phyloP scores from a whole-genome alignment of 768 basidiomycete species.

The Boletales sp. region DNA sequence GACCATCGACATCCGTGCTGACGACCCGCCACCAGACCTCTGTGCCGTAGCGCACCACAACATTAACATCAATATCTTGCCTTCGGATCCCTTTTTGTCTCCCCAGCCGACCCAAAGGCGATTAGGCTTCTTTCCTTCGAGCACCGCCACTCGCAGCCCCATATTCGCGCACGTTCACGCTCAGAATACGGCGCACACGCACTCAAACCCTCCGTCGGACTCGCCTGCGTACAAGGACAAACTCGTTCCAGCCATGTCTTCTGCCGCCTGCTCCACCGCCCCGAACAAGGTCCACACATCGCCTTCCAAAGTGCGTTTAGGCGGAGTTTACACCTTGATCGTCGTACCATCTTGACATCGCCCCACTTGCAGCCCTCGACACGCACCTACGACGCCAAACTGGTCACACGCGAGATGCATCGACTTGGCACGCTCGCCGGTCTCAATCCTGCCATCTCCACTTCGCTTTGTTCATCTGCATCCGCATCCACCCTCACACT shows the following conservation, averaged over 20 bases:
- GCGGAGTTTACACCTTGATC: conserved; percentile 15
- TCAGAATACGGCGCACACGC: conserved; percentile 11
- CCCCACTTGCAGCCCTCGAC: conserved; percentile 46
- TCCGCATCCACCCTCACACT: conserved; percentile 44
- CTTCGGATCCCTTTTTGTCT: conserved; percentile 12
- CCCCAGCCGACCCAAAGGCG: conserved; percentile 32
- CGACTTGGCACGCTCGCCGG: conserved; percentile 64
- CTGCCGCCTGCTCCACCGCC: conserved; percentile 23
- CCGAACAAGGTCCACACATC: conserved; percentile 31
- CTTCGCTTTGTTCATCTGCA: conserved; percentile 40
- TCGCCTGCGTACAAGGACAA: conserved; percentile 20
- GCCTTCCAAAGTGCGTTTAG: conserved; percentile 31
- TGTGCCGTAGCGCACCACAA: conserved; percentile 7
- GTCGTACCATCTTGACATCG: conserved; percentile 7
- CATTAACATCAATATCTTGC: conserved; percentile 8
- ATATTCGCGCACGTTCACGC: conserved; percentile 36
- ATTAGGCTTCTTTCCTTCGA: conserved; percentile 30
- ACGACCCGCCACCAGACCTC: conserved; percentile 12
- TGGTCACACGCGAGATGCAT: conserved; percentile 84
- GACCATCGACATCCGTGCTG: conserved; percentile 1
- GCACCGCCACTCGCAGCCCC: conserved; percentile 36
- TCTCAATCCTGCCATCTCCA: conserved; percentile 43
- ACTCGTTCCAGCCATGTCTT: conserved; percentile 22
- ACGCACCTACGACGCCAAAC: conserved; percentile 75
- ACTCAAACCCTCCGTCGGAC: conserved; percentile 30